Evolutionary conservation across 129 eudicot species (phyloP).

Genomic region (Flaveria bidentis): DNA sequence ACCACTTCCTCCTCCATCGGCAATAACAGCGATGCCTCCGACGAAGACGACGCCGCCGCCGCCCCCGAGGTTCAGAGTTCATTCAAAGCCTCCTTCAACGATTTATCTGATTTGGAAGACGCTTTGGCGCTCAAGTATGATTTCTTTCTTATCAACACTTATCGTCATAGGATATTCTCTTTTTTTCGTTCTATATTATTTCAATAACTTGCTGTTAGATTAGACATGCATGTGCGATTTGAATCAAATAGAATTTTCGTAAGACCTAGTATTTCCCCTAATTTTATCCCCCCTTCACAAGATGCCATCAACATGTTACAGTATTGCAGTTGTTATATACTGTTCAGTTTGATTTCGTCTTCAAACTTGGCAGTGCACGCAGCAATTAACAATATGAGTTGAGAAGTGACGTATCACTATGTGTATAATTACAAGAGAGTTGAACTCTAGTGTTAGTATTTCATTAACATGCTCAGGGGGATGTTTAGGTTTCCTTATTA

Average conservation of each 20-base stretch:
- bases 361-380: neutral
- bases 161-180: no score
- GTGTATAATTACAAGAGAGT: no score
- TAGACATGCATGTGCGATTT: conserved; percentile 11
- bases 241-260: neutral
- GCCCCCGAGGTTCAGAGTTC: conserved; percentile 57
- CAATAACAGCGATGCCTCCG: conserved; percentile 55
- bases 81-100: conserved; percentile 46
- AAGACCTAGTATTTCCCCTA: conserved; percentile 9
- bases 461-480: neutral
- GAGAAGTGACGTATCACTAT: neutral
- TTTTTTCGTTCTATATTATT: no score
- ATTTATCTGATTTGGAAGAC: conserved; percentile 57
- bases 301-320: neutral
- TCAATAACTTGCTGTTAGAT: no score
- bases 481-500: neutral
- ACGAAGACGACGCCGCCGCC: no score
- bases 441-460: no score
- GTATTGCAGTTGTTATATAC: conserved; percentile 10
- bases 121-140: conserved; percentile 71
- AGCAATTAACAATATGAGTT: neutral
- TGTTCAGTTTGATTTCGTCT: neutral
- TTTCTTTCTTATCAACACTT: neutral
- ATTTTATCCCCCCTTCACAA: no score
- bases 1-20: conserved; percentile 67